Base-by-base conservation (phyloP, 306 rosid species). In the Senna tora region DNA sequence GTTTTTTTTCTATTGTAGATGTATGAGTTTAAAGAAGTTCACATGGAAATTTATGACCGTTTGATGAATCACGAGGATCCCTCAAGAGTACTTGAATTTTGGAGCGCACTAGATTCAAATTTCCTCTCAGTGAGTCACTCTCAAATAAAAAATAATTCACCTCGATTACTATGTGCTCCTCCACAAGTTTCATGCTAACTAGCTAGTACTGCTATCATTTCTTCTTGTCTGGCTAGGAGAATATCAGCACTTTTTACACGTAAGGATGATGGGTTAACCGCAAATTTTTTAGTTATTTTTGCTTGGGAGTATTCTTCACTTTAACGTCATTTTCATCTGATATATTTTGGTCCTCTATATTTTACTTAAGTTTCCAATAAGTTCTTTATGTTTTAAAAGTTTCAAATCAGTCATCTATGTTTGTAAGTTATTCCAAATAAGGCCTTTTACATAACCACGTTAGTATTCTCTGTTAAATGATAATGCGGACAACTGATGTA, bases 41-140 rank as follows among this genome's bases (percentile, higher is more conserved):
- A 91, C 96, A 87, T 89, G 99, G 86, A 57, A 67, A 78, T 72
- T 85, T 84, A 83, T 84, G 92, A 88, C 97, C 99, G 99, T 94
- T 86, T 72, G 98, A 93, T 87, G 87, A 5, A 87, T 91, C 98
- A 94, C 97, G 94, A 77, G 98, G 83, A 76, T 78, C 82, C 84
- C 73, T 76, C 60, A 34, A 25, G 80, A 49, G 25, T 46, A 66
- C 80, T 87, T 80, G 87, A 89, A 91, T 92, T 87, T 91, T 91
- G 97, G 97, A 91, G 97, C 99, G 99, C 96, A 89, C 90, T 78
- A 57, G 71, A 84, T 93, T 93, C 92, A 91, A 91, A 87, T 74
- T 80, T 17, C 67, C 56, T 77, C 55, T 54, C 47, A n/a, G 8
- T n/a, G n/a, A n/a, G n/a, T n/a, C n/a, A n/a, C n/a, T 43, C 4